These are phyloP conservation scores for Ostreobium quekettii DNA, from an alignment of 139 green algal species.

Conservation along the genomic window DNA sequence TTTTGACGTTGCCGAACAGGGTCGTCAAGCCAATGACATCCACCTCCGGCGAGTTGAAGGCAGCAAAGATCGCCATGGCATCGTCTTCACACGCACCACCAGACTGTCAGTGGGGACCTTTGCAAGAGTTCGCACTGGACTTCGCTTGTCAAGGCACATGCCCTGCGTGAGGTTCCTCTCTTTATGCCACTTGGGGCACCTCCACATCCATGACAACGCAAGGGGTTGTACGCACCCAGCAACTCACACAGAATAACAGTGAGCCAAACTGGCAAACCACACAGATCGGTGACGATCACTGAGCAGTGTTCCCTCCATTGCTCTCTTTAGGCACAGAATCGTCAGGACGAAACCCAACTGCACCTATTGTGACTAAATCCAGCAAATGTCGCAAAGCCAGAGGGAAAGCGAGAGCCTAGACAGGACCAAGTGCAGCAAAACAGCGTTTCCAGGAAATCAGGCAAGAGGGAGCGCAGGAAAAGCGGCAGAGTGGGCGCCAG, in stretches of 20 bases:
- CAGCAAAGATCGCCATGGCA: slow-evolving; percentile 63
- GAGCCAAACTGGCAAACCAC: neutral
- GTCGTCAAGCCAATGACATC: slow-evolving; percentile 72
- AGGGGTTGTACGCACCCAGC: neutral
- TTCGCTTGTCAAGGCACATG: neutral
- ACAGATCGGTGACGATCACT: too few species aligned
- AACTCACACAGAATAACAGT: neutral
- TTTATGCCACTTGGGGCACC: neutral
- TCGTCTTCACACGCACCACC: slow-evolving; percentile 47
- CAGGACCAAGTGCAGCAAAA: too few species aligned
- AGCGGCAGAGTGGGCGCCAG: neutral
- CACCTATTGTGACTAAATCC: neutral
- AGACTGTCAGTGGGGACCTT: neutral
- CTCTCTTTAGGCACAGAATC: neutral
- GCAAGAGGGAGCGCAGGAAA: neutral
- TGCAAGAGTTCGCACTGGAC: too few species aligned
- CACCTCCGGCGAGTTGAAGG: slow-evolving; percentile 62
- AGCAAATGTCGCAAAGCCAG: neutral
- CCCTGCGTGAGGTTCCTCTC: neutral
- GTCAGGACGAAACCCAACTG: neutral
- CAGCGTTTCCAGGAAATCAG: neutral
- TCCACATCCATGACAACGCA: neutral
- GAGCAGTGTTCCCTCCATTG: too few species aligned
- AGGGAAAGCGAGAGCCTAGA: neutral
- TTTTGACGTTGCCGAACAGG: slow-evolving; percentile 72